phyloP scores from a whole-genome alignment of 2,329 filamentous ascomycete species.

The Akanthomyces uredinophilus region DNA sequence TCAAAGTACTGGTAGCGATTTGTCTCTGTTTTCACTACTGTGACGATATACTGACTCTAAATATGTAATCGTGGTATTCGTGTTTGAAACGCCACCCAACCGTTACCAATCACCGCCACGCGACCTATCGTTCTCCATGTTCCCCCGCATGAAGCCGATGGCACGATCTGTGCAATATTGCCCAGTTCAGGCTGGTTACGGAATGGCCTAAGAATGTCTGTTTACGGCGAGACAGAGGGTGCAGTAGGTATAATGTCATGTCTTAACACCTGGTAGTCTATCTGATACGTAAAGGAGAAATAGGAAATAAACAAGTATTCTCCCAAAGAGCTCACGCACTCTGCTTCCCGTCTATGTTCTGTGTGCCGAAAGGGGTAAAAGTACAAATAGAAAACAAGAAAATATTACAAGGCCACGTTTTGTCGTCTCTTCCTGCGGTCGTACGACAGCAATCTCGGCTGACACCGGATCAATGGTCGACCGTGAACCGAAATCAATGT shows the following conservation, averaged over 20 bases:
- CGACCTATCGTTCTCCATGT: not conserved
- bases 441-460: not conserved
- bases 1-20: not conserved
- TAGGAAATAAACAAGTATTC: not conserved
- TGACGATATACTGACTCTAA: not conserved
- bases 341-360: constrained; percentile 16
- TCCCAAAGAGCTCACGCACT: constrained; percentile 5
- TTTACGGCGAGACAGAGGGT: not conserved
- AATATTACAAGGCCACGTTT: constrained; percentile 6
- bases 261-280: constrained; percentile 10
- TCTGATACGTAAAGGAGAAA: constrained; percentile 4
- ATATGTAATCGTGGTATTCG: not conserved
- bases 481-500: not conserved
- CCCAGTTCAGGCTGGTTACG: not conserved
- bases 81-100: not conserved
- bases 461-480: not conserved
- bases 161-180: not conserved
- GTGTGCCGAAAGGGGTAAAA: constrained; percentile 15
- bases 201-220: too few species aligned
- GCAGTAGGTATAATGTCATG: constrained; percentile 3
- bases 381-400: constrained; percentile 12
- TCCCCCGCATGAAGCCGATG: not conserved
- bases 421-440: not conserved
- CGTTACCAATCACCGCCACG: not conserved
- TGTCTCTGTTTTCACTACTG: not conserved